Evolutionary conservation across 108 stramenopile species (phyloP), one percentile per base, ranked within the genome.

Genomic region (Fragilariopsis cylindrus): DNA sequence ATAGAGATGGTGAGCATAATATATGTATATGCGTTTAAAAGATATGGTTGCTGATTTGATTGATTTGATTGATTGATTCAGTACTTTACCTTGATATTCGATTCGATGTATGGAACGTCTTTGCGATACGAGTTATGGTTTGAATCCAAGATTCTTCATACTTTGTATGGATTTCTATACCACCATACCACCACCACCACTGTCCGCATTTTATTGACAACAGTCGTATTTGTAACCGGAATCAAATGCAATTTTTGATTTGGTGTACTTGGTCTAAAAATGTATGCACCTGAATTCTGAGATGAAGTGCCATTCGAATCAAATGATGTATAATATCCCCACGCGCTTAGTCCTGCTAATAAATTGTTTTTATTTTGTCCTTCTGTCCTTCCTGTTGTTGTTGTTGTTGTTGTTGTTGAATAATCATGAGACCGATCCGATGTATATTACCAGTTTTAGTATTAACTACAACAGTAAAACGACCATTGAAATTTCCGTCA

Each of bases 221-320:
- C 43, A 3, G 18, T 46, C 18, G 66, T 30, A 56, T 50, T 19
- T 8, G 55, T 19, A 16, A 63, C 30, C 44, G 72, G 7, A 9
- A 87, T 21, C n/a, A 65, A 49, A 18, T 43, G 47, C 9, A 77
- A 69, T 55, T 73, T 67, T 69, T 81, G 80, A 69, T 88, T 83
- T 8, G 79, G 73, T 30, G 78, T 70, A 74, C 84, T 84, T 12
- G 98, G 96, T 63, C 98, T 86, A 71, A 99, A 98, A 18, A 99
- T 95, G 75, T 99, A 99, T 2, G 98, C 98, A 39, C 98, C 98
- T 7, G 93, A 93, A 75, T 92, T 87, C 75, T 94, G 92, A 30
- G 53, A 15, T 49, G 39, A 40, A 62, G 73, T 72, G 15, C 57
- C 39, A 8, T 50, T 18, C 5, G 19, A 9, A 55, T 79, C 72